phyloP scores from a whole-genome alignment of 106 monocot species.

The Dendrobium nobile region DNA sequence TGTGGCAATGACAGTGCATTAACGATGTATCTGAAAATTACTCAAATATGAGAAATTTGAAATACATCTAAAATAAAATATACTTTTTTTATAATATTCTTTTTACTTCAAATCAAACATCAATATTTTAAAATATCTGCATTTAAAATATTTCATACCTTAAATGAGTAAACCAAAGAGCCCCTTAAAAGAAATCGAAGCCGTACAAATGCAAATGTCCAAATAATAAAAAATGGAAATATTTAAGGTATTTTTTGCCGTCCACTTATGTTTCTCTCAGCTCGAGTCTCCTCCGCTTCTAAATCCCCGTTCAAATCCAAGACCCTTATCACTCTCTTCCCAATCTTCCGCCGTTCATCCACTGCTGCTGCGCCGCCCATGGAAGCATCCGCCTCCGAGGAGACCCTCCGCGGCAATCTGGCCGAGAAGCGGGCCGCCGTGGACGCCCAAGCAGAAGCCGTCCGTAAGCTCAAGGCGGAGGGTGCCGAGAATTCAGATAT shows the following conservation, averaged over 20 bases:
- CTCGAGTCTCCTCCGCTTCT: background rate
- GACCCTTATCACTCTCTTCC: constrained; percentile 14
- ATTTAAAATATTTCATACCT: too few species aligned
- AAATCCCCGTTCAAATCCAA: background rate
- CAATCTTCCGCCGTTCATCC: background rate
- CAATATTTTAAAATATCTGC: too few species aligned
- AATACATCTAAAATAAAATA: too few species aligned
- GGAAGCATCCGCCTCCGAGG: constrained; percentile 20
- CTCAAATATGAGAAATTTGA: too few species aligned
- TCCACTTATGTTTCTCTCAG: background rate
- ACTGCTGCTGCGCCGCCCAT: background rate
- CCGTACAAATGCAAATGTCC: too few species aligned
- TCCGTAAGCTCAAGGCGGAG: constrained; percentile 44
- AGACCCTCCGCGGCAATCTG: constrained; percentile 40
- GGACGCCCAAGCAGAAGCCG: constrained; percentile 52
- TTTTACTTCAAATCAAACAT: too few species aligned
- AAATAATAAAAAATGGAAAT: background rate
- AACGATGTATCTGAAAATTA: too few species aligned
- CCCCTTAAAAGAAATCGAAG: too few species aligned
- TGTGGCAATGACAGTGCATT: too few species aligned
- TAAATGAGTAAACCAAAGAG: too few species aligned
- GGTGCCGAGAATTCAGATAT: constrained; percentile 26
- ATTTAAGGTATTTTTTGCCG: background rate
- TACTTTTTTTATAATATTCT: too few species aligned
- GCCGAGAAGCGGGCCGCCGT: constrained; percentile 42